Evolutionary conservation across 1,284 basidiomycete genomes (phyloP).

Genomic region (Cutaneotrichosporon spelunceum): DNA sequence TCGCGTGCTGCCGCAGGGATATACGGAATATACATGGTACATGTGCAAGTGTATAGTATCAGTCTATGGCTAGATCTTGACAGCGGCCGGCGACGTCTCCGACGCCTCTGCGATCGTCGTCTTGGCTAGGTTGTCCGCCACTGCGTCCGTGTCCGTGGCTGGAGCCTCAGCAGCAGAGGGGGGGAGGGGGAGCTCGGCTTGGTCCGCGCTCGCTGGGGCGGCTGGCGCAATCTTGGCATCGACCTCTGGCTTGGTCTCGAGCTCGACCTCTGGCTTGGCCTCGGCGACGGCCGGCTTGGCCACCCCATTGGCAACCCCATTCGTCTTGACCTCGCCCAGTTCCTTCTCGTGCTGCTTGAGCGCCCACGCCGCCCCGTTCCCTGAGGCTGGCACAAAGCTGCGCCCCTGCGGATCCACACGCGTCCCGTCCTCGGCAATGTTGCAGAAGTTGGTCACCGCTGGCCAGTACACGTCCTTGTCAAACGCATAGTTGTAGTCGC

Average conservation of each 20-base stretch:
- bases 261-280: too few species aligned
- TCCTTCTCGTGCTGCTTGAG: conserved; percentile 30
- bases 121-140: conserved; percentile 13
- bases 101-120: conserved; percentile 11
- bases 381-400: conserved; percentile 38
- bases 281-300: too few species aligned
- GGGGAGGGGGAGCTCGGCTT: not conserved
- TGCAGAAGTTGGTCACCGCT: conserved; percentile 60
- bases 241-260: not conserved
- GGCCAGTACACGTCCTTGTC: conserved; percentile 75
- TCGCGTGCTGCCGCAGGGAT: too few species aligned
- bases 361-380: conserved; percentile 49
- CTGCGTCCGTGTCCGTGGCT: not conserved
- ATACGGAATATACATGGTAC: not conserved
- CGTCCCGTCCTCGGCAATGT: conserved; percentile 41
- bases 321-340: not conserved
- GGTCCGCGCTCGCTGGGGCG: not conserved
- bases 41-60: not conserved
- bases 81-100: not conserved
- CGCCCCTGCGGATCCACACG: conserved; percentile 43
- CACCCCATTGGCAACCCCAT: not conserved
- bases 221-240: not conserved
- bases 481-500: conserved; percentile 71
- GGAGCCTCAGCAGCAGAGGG: not conserved
- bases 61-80: not conserved